Base-by-base conservation (phyloP, 306 rosid genomes). In the Dalbergia cochinchinensis region DNA sequence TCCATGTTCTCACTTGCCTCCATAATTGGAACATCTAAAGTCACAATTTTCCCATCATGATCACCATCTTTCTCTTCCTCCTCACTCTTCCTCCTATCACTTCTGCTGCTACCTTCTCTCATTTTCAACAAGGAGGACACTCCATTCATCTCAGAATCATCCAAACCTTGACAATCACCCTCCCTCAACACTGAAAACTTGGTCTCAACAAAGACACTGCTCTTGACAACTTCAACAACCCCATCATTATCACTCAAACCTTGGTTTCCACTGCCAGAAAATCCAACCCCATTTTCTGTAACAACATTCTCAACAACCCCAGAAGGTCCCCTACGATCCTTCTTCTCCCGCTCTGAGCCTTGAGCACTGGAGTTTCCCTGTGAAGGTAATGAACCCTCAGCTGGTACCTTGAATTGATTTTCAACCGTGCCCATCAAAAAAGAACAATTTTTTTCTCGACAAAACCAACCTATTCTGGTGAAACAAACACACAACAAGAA, bases 371-470 rank as follows among this genome's bases (percentile, higher is more conserved):
- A 73, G 8, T 78, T 57, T 73, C 71, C 90, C 41, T 82, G 18
- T 20, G 35, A 70, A 75, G 76, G 72, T 53, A 74, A 66, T 7
- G 85, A 80, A 41, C 71, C 83, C 64, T 53, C 84, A 61, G 55
- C 65, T 55, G 73, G 84, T 83, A 74, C 78, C 70, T 73, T 78
- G 16, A 85, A 55, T 81, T 84, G 78, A 37, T 84, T 85, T 78
- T 86, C 89, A 55, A 84, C 86, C 34, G 61, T 87, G 22, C 88
- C 92, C 98, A 91, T 91, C 68, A 73, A 74, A 77, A 80, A 62
- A 80, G 66, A 77, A 47, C 73, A 51, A 35, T 20, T 15, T 73
- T 83, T 83, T 74, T 59, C 78, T 22, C 80, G 4, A 22, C 77
- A 78, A 86, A 85, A 89, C 65, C 85, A 86, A 82, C 77, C 84